Percentiles rank a stretch among this genome's conserved stretches.
These are phyloP conservation scores for Dichomitus squalens DNA, from an alignment of 1,284 basidiomycete genomes.

Conservation along the genomic window DNA sequence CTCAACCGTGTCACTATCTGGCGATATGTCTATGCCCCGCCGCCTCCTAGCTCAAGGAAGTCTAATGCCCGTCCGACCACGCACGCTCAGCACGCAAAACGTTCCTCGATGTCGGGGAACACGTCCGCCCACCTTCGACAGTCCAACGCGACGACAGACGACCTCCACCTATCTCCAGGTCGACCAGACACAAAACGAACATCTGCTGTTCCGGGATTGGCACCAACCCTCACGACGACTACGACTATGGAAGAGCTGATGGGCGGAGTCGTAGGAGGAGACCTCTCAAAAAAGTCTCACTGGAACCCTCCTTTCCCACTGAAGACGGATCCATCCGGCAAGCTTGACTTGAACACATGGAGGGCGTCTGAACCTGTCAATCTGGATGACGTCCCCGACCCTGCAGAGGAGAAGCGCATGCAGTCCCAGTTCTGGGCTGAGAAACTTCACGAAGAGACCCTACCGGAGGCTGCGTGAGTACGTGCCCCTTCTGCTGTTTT, in stretches of 20 bases:
- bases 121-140: slow-evolving; percentile 24
- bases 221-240: slow-evolving; percentile 44
- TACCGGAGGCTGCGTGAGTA: slow-evolving; percentile 54
- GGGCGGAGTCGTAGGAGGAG: slow-evolving; percentile 28
- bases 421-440: slow-evolving; percentile 72
- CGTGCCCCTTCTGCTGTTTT: slow-evolving; percentile 3
- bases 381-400: slow-evolving; percentile 40
- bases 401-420: slow-evolving; percentile 60
- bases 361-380: slow-evolving; percentile 49
- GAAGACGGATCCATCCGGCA: slow-evolving; percentile 11
- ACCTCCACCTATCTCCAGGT: slow-evolving; percentile 21
- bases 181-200: slow-evolving; percentile 23
- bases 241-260: slow-evolving; percentile 55
- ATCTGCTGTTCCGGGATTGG: slow-evolving; percentile 26
- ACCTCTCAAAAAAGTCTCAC: slow-evolving; percentile 25
- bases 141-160: slow-evolving; percentile 20
- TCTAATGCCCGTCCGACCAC: slow-evolving; percentile 9
- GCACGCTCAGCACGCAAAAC: slow-evolving; percentile 18
- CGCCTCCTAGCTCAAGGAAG: slow-evolving; percentile 43
- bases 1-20: slow-evolving; percentile 60
- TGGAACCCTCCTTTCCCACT: slow-evolving; percentile 47
- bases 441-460: slow-evolving; percentile 52
- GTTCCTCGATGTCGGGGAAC: slow-evolving; percentile 27
- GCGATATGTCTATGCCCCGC: slow-evolving; percentile 65
- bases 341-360: slow-evolving; percentile 61